These are phyloP conservation scores for Aquilaria malaccensis DNA, from an alignment of 345 rosid species.

Conservation along the genomic window DNA sequence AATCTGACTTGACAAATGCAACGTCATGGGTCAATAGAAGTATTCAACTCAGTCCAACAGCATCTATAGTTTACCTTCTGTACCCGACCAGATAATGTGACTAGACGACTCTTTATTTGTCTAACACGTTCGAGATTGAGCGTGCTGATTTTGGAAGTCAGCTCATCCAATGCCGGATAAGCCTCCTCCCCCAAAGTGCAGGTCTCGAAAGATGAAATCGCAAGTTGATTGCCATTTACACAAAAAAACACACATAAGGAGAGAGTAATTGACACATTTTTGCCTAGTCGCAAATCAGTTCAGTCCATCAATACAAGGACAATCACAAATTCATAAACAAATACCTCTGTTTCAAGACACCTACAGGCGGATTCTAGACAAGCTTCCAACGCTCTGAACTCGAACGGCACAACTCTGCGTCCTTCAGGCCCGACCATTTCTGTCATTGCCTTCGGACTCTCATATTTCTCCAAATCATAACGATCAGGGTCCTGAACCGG, in stretches of 20 bases:
- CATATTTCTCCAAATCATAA: neutral
- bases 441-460: neutral
- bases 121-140: conserved; percentile 71
- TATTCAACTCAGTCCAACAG: neutral
- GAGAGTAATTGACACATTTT: too few species aligned
- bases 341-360: conserved; percentile 70
- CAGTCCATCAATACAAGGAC: too few species aligned
- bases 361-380: conserved; percentile 71
- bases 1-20: too few species aligned
- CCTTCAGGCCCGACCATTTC: conserved; percentile 6
- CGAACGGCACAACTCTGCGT: conserved; percentile 51
- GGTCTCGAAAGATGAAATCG: conserved; percentile 27
- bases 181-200: conserved; percentile 65
- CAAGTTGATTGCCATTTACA: too few species aligned
- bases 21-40: too few species aligned
- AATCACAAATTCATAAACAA: neutral
- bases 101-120: conserved; percentile 71
- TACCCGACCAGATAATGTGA: conserved; percentile 61
- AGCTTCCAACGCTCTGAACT: conserved; percentile 70
- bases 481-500: too few species aligned
- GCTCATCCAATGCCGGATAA: conserved; percentile 76
- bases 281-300: neutral
- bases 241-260: neutral
- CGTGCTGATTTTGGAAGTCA: conserved; percentile 72
- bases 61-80: conserved; percentile 47